A percentile compares a stretch with the other conserved stretches of the same genome.
Conservation (phyloP, 208 protist species). For the Crithidia bombi region DNA sequence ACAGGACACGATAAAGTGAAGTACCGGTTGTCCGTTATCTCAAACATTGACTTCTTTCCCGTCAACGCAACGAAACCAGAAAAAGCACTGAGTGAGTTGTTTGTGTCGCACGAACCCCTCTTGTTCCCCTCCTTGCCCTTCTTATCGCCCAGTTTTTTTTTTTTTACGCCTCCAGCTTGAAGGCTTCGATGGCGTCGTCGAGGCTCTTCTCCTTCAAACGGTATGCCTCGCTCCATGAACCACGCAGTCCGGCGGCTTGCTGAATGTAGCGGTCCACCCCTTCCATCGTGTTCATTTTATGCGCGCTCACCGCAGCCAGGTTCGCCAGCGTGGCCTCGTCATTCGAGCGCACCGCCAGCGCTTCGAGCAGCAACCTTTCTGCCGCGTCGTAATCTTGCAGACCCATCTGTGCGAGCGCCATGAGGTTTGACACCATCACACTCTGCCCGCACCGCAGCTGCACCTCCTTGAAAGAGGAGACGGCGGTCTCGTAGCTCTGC, state of each 20-base stretch:
- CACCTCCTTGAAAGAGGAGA: slow-evolving; percentile 81
- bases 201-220: slow-evolving; percentile 35
- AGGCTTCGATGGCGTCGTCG: slow-evolving; percentile 56
- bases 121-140: too few species aligned
- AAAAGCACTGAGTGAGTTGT: too few species aligned
- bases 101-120: too few species aligned
- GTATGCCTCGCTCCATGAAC: slow-evolving; percentile 51
- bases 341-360: slow-evolving; percentile 61
- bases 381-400: slow-evolving; percentile 69
- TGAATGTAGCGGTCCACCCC: slow-evolving; percentile 58
- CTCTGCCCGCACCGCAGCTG: slow-evolving; percentile 71
- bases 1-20: background rate
- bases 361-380: slow-evolving; percentile 75
- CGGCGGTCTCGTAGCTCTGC: slow-evolving; percentile 45
- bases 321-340: slow-evolving; percentile 86
- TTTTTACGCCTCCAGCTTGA: slow-evolving; percentile 28
- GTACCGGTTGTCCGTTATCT: too few species aligned
- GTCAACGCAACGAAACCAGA: too few species aligned
- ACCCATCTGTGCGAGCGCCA: slow-evolving; percentile 76
- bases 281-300: slow-evolving; percentile 60
- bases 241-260: slow-evolving; percentile 44
- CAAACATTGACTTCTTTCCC: too few species aligned
- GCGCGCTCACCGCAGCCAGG: slow-evolving; percentile 60
- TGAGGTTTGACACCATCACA: slow-evolving; percentile 74
- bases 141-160: too few species aligned